Evolutionary conservation across 108 stramenopile genomes (phyloP), one percentile per base, ranked within the genome.

Genomic region (Aurantiochytrium sp.): DNA sequence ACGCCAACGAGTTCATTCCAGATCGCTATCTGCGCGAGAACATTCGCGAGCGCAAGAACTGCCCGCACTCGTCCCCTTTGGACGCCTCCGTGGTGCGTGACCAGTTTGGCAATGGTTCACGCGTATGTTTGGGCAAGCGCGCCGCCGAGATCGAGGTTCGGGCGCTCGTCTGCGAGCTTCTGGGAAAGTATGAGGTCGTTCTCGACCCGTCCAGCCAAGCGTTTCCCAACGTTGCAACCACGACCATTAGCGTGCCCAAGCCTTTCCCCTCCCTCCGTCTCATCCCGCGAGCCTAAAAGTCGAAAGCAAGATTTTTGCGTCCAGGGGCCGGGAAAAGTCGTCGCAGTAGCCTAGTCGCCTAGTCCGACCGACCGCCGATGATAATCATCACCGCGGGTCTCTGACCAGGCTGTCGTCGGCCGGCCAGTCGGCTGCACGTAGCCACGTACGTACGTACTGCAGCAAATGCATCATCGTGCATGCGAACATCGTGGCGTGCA

Each of bases 61-160:
- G 73, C 32, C 73, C 73, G 45, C 12, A 30, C 42, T n/a, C 42
- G n/a, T n/a, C 42, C 39, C 8, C 6, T 6, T 24, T 81, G 0
- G 59, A 65, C 19, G 27, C 59, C 27, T 30, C 59, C 34, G 59
- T 65, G 22, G 30, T 30, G 73, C 21, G 30, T 8, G 39, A 81
- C 39, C 73, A 22, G 12, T 81, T 81, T 48, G 30, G 73, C 30
- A 48, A n/a, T 41, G 73, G 73, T 19, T 48, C 37, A 24, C 73
- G 73, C 17, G 37, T 48, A 5, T 81, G 73, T 81, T n/a, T 81
- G 0, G 73, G 73, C 24, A 41, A 48, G n/a, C 73, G 73, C 17
- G 73, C 73, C 2, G 73, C 73, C 42, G 45, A 81, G n/a, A 5
- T 81, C n/a, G 73, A 81, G 30, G 73, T 81, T 19, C 73, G 73